Evolutionary conservation across 2,329 filamentous ascomycete genomes (phyloP).

Genomic region (Simplicillium aogashimaense): DNA sequence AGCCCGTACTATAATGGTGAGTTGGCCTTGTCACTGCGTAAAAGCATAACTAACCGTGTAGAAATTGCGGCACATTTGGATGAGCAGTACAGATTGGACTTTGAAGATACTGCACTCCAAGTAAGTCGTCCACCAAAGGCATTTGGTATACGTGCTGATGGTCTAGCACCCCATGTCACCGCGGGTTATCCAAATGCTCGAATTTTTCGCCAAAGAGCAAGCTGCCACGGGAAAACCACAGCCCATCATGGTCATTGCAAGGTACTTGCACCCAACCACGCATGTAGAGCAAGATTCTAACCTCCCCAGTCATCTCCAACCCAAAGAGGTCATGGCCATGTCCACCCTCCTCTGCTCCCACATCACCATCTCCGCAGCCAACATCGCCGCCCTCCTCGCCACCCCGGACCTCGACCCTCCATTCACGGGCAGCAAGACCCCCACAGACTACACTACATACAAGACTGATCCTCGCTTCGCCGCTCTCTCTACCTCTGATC

Average conservation of each 20-base stretch:
- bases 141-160: not conserved
- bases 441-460: constrained; percentile 5
- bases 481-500: constrained; percentile 24
- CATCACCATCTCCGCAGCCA: constrained; percentile 8
- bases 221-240: constrained; percentile 8
- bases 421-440: constrained; percentile 1
- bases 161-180: constrained; percentile 10
- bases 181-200: constrained; percentile 10
- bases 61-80: constrained; percentile 12
- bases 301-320: constrained; percentile 3
- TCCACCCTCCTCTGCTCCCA: constrained; percentile 11
- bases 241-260: constrained; percentile 11
- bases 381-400: constrained; percentile 8
- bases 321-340: constrained; percentile 10
- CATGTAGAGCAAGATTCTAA: not conserved
- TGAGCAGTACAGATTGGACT: constrained; percentile 4
- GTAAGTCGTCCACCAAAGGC: constrained; percentile 1
- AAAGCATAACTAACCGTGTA: constrained; percentile 2
- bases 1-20: constrained; percentile 14
- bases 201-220: constrained; percentile 6
- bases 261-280: constrained; percentile 2
- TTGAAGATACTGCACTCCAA: constrained; percentile 9
- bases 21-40: not conserved
- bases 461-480: constrained; percentile 19
- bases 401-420: constrained; percentile 7